phyloP scores from a whole-genome alignment of 257 asterid genomes.

The Solanum virginianum region DNA sequence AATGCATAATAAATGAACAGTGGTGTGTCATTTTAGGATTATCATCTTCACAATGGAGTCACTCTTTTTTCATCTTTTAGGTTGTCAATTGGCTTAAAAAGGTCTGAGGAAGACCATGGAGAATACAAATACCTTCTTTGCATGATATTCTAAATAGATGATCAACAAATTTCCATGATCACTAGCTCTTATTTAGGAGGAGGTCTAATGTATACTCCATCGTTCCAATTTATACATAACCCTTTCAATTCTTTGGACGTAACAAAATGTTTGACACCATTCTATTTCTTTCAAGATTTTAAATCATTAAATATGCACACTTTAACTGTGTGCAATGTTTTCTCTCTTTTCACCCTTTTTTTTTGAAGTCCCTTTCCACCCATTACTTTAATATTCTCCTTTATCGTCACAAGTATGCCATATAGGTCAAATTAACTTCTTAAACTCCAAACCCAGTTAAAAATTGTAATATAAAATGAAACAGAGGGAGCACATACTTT shows the following conservation, averaged over 20 bases:
- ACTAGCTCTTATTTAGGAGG: not conserved
- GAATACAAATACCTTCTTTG: not conserved
- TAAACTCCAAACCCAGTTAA: not conserved
- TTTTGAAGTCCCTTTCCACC: not conserved
- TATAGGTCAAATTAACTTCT: not conserved
- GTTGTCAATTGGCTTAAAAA: not conserved
- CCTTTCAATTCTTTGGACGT: no score
- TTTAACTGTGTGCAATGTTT: not conserved
- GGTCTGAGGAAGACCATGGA: not conserved
- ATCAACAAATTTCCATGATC: not conserved
- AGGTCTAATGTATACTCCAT: not conserved
- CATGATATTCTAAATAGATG: not conserved
- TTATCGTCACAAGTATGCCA: not conserved
- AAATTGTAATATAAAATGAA: not conserved
- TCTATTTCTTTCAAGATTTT: not conserved
- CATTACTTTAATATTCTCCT: not conserved
- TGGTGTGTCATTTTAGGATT: not conserved
- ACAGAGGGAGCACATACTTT: not conserved
- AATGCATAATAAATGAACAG: not conserved
- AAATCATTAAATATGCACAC: not conserved
- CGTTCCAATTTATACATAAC: no score
- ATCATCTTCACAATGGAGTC: not conserved
- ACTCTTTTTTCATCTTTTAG: not conserved
- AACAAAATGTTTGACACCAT: not conserved
- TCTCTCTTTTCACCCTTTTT: not conserved